Evolutionary conservation across 2,329 filamentous ascomycete genomes (phyloP), one percentile per base, ranked within the genome.

Genomic region (Monosporascus sp.): DNA sequence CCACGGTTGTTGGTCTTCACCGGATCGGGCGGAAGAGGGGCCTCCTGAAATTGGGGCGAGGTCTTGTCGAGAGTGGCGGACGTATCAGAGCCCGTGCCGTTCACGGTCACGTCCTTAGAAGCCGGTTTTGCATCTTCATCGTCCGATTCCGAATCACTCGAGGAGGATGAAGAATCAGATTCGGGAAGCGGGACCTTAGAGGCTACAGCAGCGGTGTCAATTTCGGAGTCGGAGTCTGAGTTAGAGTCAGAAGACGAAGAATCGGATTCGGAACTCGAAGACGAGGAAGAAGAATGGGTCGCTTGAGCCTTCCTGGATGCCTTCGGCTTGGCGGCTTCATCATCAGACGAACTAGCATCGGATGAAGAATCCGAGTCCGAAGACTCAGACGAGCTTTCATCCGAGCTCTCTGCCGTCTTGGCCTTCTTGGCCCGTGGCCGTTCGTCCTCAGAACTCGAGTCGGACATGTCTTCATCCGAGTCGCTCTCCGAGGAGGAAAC

Each of bases 1-100:
- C 62, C 55, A 47, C 64, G 52, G 54, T 67, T 69, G 24, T 69
- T 77, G 57, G 71, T 69, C 65, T 79, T 80, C 59, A 66, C 66
- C 50, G 78, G 78, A 61, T 80, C 73, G 2, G 81, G 80, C 14
- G 81, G 80, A 46, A 82, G 74, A 31, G 80, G 80, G 0, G 77
- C 75, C 55, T 74, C 69, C 54, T 60, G 72, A 44, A 75, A 69
- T 37, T 76, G 74, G 53, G 80, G 79, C 9, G 82, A 81, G 50
- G 74, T 73, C 62, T 76, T 74, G 61, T 77, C 76, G 45, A 83
- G 64, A 3, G 81, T 84, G 11, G 72, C 68, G 17, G 72, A 71
- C 18, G 67, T 70, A 52, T 76, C 73, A 3, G 72, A 75, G 14
- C 59, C 69, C 22, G 58, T 59, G 8, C 62, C 60, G 18, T 64